Evolutionary conservation across 768 basidiomycete species (phyloP), one percentile per base, ranked within the genome.

Genomic region (Kwoniella botswanensis): DNA sequence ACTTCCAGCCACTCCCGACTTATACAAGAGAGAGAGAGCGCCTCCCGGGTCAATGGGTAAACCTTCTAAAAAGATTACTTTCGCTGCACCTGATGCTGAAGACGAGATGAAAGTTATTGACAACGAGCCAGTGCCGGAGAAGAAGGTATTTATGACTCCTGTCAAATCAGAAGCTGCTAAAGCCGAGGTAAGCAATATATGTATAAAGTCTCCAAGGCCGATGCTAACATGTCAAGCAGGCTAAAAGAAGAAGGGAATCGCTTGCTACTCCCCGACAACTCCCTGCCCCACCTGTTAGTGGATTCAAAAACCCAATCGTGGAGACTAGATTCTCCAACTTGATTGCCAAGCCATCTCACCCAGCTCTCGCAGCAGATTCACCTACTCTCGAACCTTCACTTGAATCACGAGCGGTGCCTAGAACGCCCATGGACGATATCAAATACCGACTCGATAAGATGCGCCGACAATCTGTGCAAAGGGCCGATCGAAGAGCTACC

Each of bases 181-280:
- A 22, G 71, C 65, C 11, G 65, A 67, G 65, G 71, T 71, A 50
- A 67, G 71, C 24, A 1, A 15, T 26, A 21, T 22, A 21, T 52
- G n/a, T 57, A 18, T 12, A 5, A 17, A 9, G 5, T 7, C 54
- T 41, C n/a, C 35, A 54, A 24, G 21, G 18, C 12, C 18, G 18
- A 26, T 35, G 35, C 42, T 56, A 35, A 65, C 13, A 1, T 24
- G n/a, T n/a, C 4, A 13, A 3, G 0, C 22, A 41, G 44, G 44
- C 43, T 46, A 78, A 73, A 63, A 67, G 73, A 29, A 74, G 73
- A 12, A 63, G 75, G 5, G 68, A 79, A 62, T 66, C 77, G 3
- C 72, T 82, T 41, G 80, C 79, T 18, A 82, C 79, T 0, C 81
- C 81, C 21, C 76, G 81, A 29, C 67, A 72, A n/a, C 71, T 82